Percentiles rank a stretch among this genome's conserved stretches.
Conservation (phyloP, 2,329 filamentous ascomycete genomes). For the Lecanosticta acicola region DNA sequence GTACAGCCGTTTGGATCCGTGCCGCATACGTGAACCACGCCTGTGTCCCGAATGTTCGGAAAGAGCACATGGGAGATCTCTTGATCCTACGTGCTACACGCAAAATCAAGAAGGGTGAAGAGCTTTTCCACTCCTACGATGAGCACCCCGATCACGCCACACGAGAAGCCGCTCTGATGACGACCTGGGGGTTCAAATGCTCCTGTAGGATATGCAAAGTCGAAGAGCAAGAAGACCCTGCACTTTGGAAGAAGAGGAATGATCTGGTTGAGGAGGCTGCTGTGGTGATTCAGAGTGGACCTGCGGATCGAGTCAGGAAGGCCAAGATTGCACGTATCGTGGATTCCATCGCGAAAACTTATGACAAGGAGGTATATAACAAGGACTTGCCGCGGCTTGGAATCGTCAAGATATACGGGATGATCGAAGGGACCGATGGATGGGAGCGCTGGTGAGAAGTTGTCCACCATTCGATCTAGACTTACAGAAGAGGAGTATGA, state of each 20-base stretch:
- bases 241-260: neutral
- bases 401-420: too few relatives aligned
- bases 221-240: constrained; percentile 2
- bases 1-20: constrained; percentile 44
- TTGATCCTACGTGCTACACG: constrained; percentile 45
- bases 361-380: too few relatives aligned
- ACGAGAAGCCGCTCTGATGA: constrained; percentile 9
- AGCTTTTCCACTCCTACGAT: constrained; percentile 36
- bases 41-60: constrained; percentile 45
- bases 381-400: too few relatives aligned
- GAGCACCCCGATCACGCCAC: constrained; percentile 20
- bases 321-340: too few relatives aligned
- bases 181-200: constrained; percentile 20
- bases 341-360: too few relatives aligned
- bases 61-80: constrained; percentile 52
- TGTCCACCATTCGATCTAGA: too few relatives aligned
- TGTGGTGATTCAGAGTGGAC: too few relatives aligned
- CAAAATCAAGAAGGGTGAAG: constrained; percentile 41
- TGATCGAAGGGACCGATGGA: too few relatives aligned
- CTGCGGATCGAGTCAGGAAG: too few relatives aligned
- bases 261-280: neutral
- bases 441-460: too few relatives aligned
- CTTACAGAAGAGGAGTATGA: too few relatives aligned
- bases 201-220: constrained; percentile 15
- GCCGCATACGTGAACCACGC: constrained; percentile 51